Conservation (phyloP, 2,329 filamentous ascomycete genomes). For the Ophiostoma tasmaniense region DNA sequence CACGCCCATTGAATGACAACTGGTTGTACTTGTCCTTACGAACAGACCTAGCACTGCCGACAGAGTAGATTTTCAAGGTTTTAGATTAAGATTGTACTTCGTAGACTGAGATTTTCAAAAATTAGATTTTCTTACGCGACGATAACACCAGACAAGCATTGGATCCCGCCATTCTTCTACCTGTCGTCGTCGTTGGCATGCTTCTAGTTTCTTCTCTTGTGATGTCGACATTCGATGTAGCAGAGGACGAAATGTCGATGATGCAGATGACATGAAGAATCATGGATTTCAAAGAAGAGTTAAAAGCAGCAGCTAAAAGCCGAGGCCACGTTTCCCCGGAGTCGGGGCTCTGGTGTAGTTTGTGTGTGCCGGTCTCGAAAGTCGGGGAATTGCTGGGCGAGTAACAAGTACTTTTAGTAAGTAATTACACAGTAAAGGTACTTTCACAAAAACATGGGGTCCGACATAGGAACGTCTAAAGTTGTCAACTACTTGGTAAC, state of each 20-base stretch:
- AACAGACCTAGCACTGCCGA: not conserved
- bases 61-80: not conserved
- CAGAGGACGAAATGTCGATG: not conserved
- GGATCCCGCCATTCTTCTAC: not conserved
- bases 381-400: not conserved
- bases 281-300: no score
- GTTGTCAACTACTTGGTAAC: not conserved
- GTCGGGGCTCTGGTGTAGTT: not conserved
- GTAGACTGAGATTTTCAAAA: not conserved
- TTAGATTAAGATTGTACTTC: not conserved
- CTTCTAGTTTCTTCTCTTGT: not conserved
- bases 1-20: slow-evolving; percentile 19
- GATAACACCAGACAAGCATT: not conserved
- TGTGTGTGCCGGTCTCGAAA: not conserved
- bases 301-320: not conserved
- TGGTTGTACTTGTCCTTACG: not conserved
- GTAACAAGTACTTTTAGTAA: not conserved
- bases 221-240: not conserved
- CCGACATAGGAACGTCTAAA: not conserved
- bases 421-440: not conserved
- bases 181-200: not conserved
- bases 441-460: not conserved
- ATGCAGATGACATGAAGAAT: not conserved
- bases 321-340: not conserved
- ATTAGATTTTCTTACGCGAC: not conserved